Evolutionary conservation across 805 yeast species (phyloP), one percentile per base, ranked within the genome.

Genomic region (Sugiyamaella smithiae): DNA sequence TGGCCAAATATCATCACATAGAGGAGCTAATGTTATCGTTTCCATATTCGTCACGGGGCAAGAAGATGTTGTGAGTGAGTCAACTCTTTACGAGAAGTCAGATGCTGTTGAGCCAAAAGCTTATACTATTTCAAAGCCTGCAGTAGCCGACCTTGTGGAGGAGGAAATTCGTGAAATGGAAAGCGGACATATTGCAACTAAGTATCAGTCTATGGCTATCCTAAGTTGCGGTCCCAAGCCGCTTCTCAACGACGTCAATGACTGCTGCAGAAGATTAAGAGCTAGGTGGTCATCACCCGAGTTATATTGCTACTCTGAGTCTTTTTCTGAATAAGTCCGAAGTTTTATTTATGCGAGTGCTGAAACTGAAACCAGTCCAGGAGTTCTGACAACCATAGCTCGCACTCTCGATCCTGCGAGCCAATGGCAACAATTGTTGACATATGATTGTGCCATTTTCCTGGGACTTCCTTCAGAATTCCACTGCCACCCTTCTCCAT

Each of bases 301-400:
- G 50, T 62, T 74, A 37, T 73, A 73, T 55, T 66, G 71, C 51
- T 70, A 71, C 53, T 65, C 67, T 9, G 77, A 74, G 49, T 41
- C 37, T 17, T 51, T 25, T 40, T 25, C 43, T 5, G 43, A 25
- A n/a, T 40, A 17, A 31, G 19, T 6, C 19, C 22, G 17, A 14
- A 6, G 12, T 11, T 11, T 17, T 24, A 31, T 43, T 32, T 23
- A 23, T 26, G 11, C 11, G 29, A 11, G 7, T 11, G n/a, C n/a
- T n/a, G 29, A 8, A 7, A 26, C 19, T 35, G 22, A 35, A 35
- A 35, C 38, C 38, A 35, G 5, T 35, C 22, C 4, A 35, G 22
- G 4, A 35, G 20, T 4, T 19, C 22, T 14, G 9, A 16, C 19
- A 35, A 7, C 38, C 38, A 35, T 12, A n/a, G 22, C 16, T 35